Percentiles rank a stretch among this genome's conserved stretches.
These are phyloP conservation scores for Monilinia fructigena DNA, from an alignment of 2,329 filamentous ascomycete genomes.

Conservation along the genomic window DNA sequence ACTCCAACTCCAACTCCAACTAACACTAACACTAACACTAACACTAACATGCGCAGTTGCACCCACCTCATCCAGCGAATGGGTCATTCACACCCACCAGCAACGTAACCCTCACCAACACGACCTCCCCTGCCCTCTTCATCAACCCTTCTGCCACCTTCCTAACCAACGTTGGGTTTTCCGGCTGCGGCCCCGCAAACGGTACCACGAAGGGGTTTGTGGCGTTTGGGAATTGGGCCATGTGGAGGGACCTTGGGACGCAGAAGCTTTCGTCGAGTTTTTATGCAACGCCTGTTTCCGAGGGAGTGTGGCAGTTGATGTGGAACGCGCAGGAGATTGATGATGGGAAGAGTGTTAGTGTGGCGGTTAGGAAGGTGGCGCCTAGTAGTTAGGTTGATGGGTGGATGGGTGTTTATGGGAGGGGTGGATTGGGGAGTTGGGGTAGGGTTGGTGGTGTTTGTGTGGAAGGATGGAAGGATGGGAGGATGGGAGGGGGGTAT, in stretches of 20 bases:
- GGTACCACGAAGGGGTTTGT: constrained; percentile 3
- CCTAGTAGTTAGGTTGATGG: background rate
- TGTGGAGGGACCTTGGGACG: constrained; percentile 1
- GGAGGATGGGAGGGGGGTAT: too few relatives aligned
- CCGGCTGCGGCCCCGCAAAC: background rate
- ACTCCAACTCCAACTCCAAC: background rate
- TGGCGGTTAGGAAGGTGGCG: constrained; percentile 10
- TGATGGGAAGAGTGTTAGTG: constrained; percentile 12
- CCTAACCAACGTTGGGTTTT: constrained; percentile 8
- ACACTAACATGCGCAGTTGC: background rate
- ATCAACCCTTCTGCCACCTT: background rate
- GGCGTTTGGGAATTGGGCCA: constrained; percentile 6
- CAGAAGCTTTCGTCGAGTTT: constrained; percentile 4
- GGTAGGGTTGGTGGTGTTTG: too few relatives aligned
- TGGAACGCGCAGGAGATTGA: constrained; percentile 18
- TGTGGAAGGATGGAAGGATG: too few relatives aligned
- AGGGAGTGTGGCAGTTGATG: constrained; percentile 5
- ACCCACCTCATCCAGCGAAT: background rate
- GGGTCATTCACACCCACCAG: constrained; percentile 11
- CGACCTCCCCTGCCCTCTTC: background rate
- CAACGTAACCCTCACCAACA: background rate
- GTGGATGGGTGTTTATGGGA: too few relatives aligned
- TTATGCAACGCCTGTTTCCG: constrained; percentile 10
- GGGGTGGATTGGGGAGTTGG: background rate
- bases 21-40: background rate